Conservation (phyloP, 805 yeast genomes). For the Yarrowia deformans region DNA sequence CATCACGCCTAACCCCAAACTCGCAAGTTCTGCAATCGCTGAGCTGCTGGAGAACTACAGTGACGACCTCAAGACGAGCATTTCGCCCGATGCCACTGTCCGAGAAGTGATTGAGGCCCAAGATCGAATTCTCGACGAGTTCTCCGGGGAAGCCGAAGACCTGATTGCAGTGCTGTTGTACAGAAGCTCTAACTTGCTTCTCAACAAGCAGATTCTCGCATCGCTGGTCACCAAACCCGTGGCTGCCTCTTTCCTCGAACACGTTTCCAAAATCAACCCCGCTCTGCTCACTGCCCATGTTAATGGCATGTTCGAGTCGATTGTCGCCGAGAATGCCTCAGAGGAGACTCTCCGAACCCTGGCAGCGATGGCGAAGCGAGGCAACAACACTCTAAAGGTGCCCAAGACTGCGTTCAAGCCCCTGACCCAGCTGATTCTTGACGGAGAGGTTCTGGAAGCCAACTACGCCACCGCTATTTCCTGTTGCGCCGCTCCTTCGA, state of each 20-base stretch:
- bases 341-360: slow-evolving; percentile 24
- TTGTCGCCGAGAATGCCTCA: slow-evolving; percentile 48
- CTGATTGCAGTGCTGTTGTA: slow-evolving; percentile 56
- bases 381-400: slow-evolving; percentile 16
- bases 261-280: slow-evolving; percentile 67
- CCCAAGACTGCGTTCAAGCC: slow-evolving; percentile 19
- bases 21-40: slow-evolving; percentile 69
- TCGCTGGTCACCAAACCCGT: slow-evolving; percentile 56
- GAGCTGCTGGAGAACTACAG: slow-evolving; percentile 57
- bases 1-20: slow-evolving; percentile 53
- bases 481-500: slow-evolving; percentile 19
- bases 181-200: slow-evolving; percentile 66
- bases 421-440: not conserved
- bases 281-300: slow-evolving; percentile 68
- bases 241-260: slow-evolving; percentile 64
- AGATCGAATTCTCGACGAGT: slow-evolving; percentile 15
- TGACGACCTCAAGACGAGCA: slow-evolving; percentile 46
- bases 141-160: not conserved
- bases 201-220: slow-evolving; percentile 70
- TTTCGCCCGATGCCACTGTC: slow-evolving; percentile 4
- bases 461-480: slow-evolving; percentile 40
- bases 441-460: slow-evolving; percentile 12
- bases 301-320: slow-evolving; percentile 54
- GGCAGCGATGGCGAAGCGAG: slow-evolving; percentile 26
- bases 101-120: slow-evolving; percentile 20